Base-by-base conservation (phyloP, 108 stramenopile species). In the Skeletonema costatum region DNA sequence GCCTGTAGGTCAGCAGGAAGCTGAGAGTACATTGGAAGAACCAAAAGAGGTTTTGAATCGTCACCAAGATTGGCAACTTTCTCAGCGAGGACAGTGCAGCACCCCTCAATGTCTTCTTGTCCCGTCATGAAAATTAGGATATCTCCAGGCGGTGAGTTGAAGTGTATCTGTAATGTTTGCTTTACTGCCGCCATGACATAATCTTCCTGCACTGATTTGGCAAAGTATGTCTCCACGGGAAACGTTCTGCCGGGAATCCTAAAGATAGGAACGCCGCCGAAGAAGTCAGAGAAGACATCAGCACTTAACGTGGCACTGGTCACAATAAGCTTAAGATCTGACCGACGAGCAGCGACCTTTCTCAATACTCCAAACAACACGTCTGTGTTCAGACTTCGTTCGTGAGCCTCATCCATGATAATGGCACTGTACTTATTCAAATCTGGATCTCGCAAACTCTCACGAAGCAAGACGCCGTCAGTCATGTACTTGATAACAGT, bases 111-210 rank as follows among this genome's bases (percentile, higher is more conserved):
- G 77, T 99, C 99, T 87, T 99, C 99, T 74, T 99, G 99, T 11
- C 99, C 99, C 14, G 99, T 99, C 98, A 99, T 99, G 86, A 99
- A 99, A 62, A 99, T 93, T 2, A 99, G 73, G 75, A 99, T 98
- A 78, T 99, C 99, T 13, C 99, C 99, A 7, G 98, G 96, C 25
- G 97, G 97, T 73, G 85, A 87, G 58, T 96, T 97, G 80, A 98
- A 94, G 80, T 99, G 99, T 70, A 99, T 99, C 68, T 96, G 95
- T 33, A 99, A 82, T 7, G 96, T 93, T 86, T 99, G 97, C 78
- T 98, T 98, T 29, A 99, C 99, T 4, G 99, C 98, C 7, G 97
- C 98, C 88, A 98, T 97, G 17, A 99, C 98, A 78, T 98, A 98
- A 75, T 99, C 99, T 75, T 98, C 97, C 77, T 91, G 89, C 25